Conservation (phyloP, 2,329 filamentous ascomycete species). For the Xylaria sp. region DNA sequence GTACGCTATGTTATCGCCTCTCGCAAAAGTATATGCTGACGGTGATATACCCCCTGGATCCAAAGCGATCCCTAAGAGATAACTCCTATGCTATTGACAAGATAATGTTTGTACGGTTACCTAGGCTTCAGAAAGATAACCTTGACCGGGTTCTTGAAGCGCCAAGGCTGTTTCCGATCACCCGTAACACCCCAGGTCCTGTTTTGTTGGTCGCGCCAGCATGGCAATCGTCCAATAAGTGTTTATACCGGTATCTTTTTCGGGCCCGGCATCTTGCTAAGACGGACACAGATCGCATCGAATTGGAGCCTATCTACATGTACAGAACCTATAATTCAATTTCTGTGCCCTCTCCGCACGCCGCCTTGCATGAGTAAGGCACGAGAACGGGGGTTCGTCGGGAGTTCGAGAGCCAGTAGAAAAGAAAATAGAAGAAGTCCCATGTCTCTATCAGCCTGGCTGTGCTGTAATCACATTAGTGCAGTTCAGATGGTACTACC, state of each 20-base stretch:
- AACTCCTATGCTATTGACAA: background rate
- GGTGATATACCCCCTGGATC: background rate
- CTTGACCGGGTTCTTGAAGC: background rate
- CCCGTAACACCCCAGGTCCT: conserved; percentile 1
- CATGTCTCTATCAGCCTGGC: background rate
- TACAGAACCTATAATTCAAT: background rate
- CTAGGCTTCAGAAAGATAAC: conserved; percentile 10
- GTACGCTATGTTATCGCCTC: background rate
- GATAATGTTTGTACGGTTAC: no score
- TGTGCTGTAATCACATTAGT: background rate
- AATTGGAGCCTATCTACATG: background rate
- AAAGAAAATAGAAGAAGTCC: no score
- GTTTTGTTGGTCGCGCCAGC: background rate
- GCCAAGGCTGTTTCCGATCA: background rate
- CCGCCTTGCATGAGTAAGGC: background rate
- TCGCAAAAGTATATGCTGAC: background rate
- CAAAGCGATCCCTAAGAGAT: background rate
- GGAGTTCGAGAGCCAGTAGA: background rate
- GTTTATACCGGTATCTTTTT: background rate
- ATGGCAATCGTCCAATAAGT: background rate
- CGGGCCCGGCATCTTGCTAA: background rate
- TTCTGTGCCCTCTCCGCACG: background rate
- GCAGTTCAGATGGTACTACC: background rate
- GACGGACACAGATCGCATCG: background rate
- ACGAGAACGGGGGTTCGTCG: background rate